Evolutionary conservation across 2,329 filamentous ascomycete genomes (phyloP).

Genomic region (Penicillium sumatraense): DNA sequence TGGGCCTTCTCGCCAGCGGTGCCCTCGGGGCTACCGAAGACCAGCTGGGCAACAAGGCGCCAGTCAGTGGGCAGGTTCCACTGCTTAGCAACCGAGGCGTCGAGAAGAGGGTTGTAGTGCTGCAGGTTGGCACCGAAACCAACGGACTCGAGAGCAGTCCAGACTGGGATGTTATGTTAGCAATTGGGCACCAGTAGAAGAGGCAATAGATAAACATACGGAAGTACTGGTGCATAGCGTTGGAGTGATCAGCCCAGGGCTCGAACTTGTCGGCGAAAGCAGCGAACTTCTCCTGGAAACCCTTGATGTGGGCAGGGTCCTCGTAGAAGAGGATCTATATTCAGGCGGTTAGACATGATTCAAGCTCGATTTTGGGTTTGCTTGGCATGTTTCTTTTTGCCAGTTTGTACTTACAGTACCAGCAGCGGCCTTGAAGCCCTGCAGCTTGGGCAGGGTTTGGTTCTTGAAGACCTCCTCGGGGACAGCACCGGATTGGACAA

Average conservation of each 20-base stretch:
- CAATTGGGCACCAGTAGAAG: neutral
- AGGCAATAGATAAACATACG: constrained; percentile 34
- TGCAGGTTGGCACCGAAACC: constrained; percentile 88
- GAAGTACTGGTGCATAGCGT: constrained; percentile 80
- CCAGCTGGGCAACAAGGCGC: constrained; percentile 80
- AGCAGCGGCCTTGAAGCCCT: constrained; percentile 70
- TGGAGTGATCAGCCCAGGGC: constrained; percentile 74
- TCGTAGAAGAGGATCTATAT: constrained; percentile 77
- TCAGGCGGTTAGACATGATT: neutral
- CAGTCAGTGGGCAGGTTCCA: constrained; percentile 76
- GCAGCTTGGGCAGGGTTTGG: constrained; percentile 50
- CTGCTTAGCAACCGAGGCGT: constrained; percentile 68
- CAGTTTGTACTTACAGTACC: constrained; percentile 69
- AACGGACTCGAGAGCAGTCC: constrained; percentile 81
- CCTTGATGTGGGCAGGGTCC: constrained; percentile 70
- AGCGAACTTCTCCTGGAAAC: constrained; percentile 70
- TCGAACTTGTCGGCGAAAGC: constrained; percentile 80
- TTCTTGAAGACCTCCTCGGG: constrained; percentile 61
- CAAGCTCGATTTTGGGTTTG: no score
- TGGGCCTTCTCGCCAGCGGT: constrained; percentile 67
- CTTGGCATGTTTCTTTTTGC: neutral
- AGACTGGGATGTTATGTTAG: constrained; percentile 52
- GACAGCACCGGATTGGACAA: constrained; percentile 62
- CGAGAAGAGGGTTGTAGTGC: constrained; percentile 89
- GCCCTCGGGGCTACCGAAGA: constrained; percentile 70